phyloP scores from a whole-genome alignment of 148 eudicot genomes.

The Bassia scoparia region DNA sequence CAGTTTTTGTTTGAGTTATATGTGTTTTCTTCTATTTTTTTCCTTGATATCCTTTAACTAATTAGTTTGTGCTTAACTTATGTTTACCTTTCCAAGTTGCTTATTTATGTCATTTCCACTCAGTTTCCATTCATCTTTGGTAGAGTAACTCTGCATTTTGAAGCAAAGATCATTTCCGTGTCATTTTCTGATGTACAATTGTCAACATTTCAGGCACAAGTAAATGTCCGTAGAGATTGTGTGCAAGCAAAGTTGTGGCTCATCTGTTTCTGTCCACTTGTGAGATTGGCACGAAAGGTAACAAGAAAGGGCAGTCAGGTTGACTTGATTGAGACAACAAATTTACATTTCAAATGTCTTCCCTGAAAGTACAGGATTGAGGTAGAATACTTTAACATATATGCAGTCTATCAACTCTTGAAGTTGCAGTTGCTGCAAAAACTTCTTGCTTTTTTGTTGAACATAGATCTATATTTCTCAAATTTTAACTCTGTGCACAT shows the following conservation, averaged over 20 bases:
- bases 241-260: conserved; percentile 81
- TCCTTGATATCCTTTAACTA: neutral
- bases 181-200: conserved; percentile 20
- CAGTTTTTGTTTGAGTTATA: neutral
- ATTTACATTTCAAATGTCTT: conserved; percentile 67
- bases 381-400: conserved; percentile 48
- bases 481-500: neutral
- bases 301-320: conserved; percentile 43
- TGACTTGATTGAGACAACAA: conserved; percentile 58
- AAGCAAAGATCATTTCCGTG: neutral
- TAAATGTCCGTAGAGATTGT: conserved; percentile 53
- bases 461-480: neutral
- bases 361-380: conserved; percentile 85
- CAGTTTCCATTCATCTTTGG: neutral
- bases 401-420: conserved; percentile 13
- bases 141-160: conserved; percentile 1
- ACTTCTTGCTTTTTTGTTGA: neutral
- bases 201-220: conserved; percentile 58
- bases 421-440: neutral
- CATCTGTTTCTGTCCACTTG: conserved; percentile 57
- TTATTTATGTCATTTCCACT: neutral
- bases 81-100: neutral
- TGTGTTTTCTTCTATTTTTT: neutral
- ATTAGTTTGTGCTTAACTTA: neutral
- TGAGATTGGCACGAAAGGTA: conserved; percentile 51